Base-by-base conservation (phyloP, 202 grass and related monocot genomes). In the Zizania palustris region DNA sequence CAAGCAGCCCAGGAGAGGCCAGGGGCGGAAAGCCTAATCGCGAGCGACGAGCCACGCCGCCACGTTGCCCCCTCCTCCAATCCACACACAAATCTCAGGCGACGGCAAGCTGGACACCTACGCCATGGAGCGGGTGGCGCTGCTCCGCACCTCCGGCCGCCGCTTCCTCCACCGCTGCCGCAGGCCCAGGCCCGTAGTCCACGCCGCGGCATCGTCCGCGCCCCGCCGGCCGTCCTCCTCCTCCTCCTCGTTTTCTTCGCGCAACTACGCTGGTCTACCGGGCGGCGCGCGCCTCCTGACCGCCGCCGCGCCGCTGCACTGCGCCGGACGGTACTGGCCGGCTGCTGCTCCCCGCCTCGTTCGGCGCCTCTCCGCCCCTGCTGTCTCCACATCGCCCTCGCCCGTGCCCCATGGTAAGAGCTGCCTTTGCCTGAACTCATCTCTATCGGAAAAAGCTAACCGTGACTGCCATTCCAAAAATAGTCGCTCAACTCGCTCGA, bases 51-150 rank as follows among this genome's bases (percentile, higher is more conserved):
- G 7, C 82, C 14, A 65, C 82, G 76, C 71, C 76, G 76, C 82
- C 87, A 72, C 66, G 41, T 71, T 50, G 45, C 18, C 19, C 53
- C 74, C 74, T 64, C 42, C 74, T 65, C 75, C 71, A 78, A 82
- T 74, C 87, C 83, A 45, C 20, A 20, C 45, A 12, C 58, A 65
- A 50, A 61, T 22, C 76, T 34, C 68, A 45, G 40, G 63, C 70
- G 63, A 51, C 83, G 83, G 65, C 87, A 83, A 85, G 63, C 87
- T 85, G 79, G 79, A 82, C 65, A 87, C 86, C 71, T 76, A 48
- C 75, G 76, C 76, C 81, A 98, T 98, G 96, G 96, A 98, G 80
- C 86, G 87, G 76, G 89, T 95, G 75, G 96, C 91, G 80, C 83
- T 98, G 83, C 91, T 98, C 80, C 96, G 92, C 87, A 83, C 92